Percentiles rank a stretch among this genome's conserved stretches.
Evolutionary conservation across 371 early-diverging fungal genomes (phyloP).

Genomic region (Circinella umbellata): DNA sequence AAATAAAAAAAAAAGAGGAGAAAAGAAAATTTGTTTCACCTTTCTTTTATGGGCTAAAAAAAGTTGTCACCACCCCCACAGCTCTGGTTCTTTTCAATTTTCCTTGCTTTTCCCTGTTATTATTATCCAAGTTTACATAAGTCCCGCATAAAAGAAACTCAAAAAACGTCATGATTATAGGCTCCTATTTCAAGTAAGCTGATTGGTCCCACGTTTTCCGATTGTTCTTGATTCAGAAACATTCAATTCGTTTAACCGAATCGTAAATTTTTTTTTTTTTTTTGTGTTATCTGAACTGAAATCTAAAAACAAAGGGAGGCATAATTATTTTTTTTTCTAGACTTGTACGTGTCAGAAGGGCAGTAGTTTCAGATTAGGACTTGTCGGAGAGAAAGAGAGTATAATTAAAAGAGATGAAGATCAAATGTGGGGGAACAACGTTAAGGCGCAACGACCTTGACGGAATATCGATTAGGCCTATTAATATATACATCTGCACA

Average conservation of each 20-base stretch:
- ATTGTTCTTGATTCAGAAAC: neutral
- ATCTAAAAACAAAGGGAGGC: too few species aligned
- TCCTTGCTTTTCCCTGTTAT: neutral
- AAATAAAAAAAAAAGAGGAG: slow-evolving; percentile 7
- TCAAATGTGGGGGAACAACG: slow-evolving; percentile 3
- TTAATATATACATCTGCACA: neutral
- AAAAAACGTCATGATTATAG: neutral
- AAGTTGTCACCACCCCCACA: too few species aligned
- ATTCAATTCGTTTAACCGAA: slow-evolving; percentile 1
- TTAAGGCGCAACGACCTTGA: neutral
- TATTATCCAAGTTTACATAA: too few species aligned
- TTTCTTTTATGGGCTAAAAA: slow-evolving; percentile 3
- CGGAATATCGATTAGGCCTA: slow-evolving; percentile 16
- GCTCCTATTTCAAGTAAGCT: neutral
- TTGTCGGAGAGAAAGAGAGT: neutral
- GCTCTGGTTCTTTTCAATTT: neutral
- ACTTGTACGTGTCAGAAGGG: too few species aligned
- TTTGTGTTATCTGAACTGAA: too few species aligned
- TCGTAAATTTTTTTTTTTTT: neutral
- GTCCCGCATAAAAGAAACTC: too few species aligned
- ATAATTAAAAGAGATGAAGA: neutral
- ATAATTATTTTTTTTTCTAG: too few species aligned
- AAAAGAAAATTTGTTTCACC: slow-evolving; percentile 6
- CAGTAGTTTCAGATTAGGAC: too few species aligned
- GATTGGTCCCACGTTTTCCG: slow-evolving; percentile 15